A percentile compares a stretch with the other conserved stretches of the same genome.
These are phyloP conservation scores for Leavenworthia alabamica DNA, from an alignment of 345 rosid species.

Conservation along the genomic window DNA sequence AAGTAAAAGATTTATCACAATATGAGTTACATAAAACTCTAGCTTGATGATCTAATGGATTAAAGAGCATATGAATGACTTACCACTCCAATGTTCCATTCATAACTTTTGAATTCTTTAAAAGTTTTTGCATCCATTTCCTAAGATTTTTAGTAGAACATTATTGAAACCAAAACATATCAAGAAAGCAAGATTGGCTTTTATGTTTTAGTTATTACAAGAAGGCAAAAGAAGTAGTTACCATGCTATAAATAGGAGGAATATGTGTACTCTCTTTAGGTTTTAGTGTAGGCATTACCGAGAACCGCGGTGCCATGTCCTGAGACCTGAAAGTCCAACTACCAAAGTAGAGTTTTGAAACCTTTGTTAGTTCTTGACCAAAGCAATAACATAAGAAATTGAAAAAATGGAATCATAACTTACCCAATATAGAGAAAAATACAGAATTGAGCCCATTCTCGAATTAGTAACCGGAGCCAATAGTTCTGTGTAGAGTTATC, in stretches of 20 bases:
- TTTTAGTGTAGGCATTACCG: slow-evolving; percentile 71
- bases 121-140: slow-evolving; percentile 87
- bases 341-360: not conserved
- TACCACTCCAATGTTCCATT: slow-evolving; percentile 95
- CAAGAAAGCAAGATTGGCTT: not conserved
- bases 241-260: slow-evolving; percentile 80
- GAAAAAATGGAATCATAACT: not conserved
- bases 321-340: slow-evolving; percentile 97
- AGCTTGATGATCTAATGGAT: not conserved
- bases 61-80: slow-evolving; percentile 19
- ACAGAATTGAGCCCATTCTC: slow-evolving; percentile 89
- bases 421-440: slow-evolving; percentile 87
- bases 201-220: not conserved
- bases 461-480: slow-evolving; percentile 72
- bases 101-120: slow-evolving; percentile 52
- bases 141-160: slow-evolving; percentile 26
- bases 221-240: slow-evolving; percentile 30
- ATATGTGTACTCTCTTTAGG: slow-evolving; percentile 38
- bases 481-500: slow-evolving; percentile 61
- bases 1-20: not conserved
- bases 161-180: not conserved
- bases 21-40: slow-evolving; percentile 3
- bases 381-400: not conserved
- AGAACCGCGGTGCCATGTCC: slow-evolving; percentile 68
- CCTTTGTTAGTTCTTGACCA: slow-evolving; percentile 11